Percentiles rank a stretch among this genome's conserved stretches.
Evolutionary conservation across 192 early-diverging fungal genomes (phyloP).

Genomic region (Podila verticillata): DNA sequence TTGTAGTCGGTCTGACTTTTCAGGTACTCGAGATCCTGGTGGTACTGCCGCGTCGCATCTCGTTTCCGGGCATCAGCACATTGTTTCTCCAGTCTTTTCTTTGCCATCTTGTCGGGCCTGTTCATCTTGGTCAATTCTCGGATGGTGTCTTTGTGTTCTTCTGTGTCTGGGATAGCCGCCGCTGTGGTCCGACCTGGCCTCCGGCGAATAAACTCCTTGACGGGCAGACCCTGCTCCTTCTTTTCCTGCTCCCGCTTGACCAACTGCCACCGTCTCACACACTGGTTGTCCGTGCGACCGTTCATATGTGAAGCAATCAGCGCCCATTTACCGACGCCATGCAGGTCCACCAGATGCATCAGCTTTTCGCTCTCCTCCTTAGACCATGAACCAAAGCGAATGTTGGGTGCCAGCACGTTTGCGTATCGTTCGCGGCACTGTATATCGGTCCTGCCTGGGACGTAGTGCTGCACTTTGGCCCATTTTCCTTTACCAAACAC

Average conservation of each 20-base stretch:
- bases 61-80: not conserved
- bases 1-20: slow-evolving; percentile 2
- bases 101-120: too few species aligned
- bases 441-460: slow-evolving; percentile 78
- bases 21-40: not conserved
- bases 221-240: not conserved
- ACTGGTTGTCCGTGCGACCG: slow-evolving; percentile 57
- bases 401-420: slow-evolving; percentile 68
- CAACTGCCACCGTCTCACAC: slow-evolving; percentile 30
- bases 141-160: slow-evolving; percentile 13
- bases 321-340: slow-evolving; percentile 59
- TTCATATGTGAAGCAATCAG: slow-evolving; percentile 38
- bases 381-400: slow-evolving; percentile 68
- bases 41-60: not conserved
- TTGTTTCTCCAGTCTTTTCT: too few species aligned
- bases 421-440: slow-evolving; percentile 83
- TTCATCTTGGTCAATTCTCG: not conserved
- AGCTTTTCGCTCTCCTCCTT: slow-evolving; percentile 49
- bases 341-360: slow-evolving; percentile 57
- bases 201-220: slow-evolving; percentile 5
- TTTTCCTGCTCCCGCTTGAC: slow-evolving; percentile 5
- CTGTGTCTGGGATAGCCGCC: not conserved
- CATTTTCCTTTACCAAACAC: slow-evolving; percentile 77
- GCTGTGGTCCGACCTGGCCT: slow-evolving; percentile 7
- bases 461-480: slow-evolving; percentile 75